Evolutionary conservation across 441 rosid genomes (phyloP), one percentile per base, ranked within the genome.

Genomic region (Breynia disticha): DNA sequence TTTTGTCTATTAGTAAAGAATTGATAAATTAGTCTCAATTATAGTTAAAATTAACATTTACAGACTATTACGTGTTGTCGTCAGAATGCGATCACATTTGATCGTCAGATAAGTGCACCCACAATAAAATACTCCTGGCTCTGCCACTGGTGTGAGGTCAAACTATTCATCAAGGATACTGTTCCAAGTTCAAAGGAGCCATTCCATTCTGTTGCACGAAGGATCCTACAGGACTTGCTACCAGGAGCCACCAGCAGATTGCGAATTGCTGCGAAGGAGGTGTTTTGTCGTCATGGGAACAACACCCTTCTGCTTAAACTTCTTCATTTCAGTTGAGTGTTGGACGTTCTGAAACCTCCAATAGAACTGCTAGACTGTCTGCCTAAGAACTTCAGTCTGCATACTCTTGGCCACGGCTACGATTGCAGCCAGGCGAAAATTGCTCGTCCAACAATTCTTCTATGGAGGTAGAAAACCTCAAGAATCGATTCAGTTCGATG

Each of bases 231-330:
- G 41, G 86, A 80, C 73, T 60, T 78, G 69, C 76, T 78, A 17
- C 81, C 83, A 0, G 83, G 81, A 12, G 76, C 75, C 73, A 78
- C 44, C 81, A 72, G 52, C 87, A 78, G 50, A 60, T 65, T 46
- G 63, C 79, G 43, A 70, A 76, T 49, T 81, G 79, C 65, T 81
- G 83, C 78, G 78, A 78, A 70, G 79, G 83, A 0, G 81, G 83
- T 6, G 72, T 73, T 15, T 24, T 77, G 0, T 54, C 71, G 0
- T 73, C 86, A 0, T 67, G 78, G 81, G 83, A 78, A 11, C 83
- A 71, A 52, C 75, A 72, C 60, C 67, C 83, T 11, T 44, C 64
- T 1, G 50, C 83, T 10, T 59, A 81, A 4, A 72, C 72, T 49
- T 73, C 78, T 19, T 57, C 79, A 16, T 77, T 80, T 64, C 86